Base-by-base conservation (phyloP, 2,329 filamentous ascomycete genomes). In the Trichoderma koningii region DNA sequence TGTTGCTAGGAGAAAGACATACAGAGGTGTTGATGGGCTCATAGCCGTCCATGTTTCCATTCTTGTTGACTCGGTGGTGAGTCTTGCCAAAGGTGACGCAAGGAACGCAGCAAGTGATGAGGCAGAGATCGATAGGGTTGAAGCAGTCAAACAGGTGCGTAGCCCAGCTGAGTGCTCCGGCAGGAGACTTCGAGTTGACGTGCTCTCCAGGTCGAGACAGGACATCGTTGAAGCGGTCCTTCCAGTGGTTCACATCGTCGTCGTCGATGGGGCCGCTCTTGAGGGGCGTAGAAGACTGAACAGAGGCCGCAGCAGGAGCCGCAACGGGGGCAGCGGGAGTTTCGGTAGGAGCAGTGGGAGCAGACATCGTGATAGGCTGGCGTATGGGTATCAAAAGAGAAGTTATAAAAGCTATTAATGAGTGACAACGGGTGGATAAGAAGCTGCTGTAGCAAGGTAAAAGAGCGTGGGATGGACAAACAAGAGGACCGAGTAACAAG, bases 61-160 rank as follows among this genome's bases (percentile, higher is more conserved):
- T 74, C 72, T 78, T 78, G 65, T 73, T 74, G 12, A 82, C 70
- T 21, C 80, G 78, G 68, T 83, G 80, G 63, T 81, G 72, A 3
- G 79, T 81, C 76, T 80, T 81, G 72, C 80, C 80, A 55, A 82
- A 83, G 41, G 79, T 81, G 38, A 82, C 73, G 67, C 81, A 83
- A 1, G 81, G 81, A 28, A 81, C 67, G 67, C 77, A 82, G 68
- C 75, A 83, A 17, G 78, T 76, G 60, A 81, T 73, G n/a, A 81
- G 68, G 70, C 81, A 82, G 1, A 76, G 75, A 59, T 78, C 76
- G 60, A 81, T 73, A 26, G 80, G 81, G 66, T 67, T 75, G 72
- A 78, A 79, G 76, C 80, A 83, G 65, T 75, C 76, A 52, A 81
- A 82, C 70, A 82, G 77, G 59, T 74, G 68, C 51, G 72, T 71